A percentile compares a stretch with the other conserved stretches of the same genome.
Conservation (phyloP, 495 filamentous ascomycete genomes). For the Friedmanniomyces simplex region DNA sequence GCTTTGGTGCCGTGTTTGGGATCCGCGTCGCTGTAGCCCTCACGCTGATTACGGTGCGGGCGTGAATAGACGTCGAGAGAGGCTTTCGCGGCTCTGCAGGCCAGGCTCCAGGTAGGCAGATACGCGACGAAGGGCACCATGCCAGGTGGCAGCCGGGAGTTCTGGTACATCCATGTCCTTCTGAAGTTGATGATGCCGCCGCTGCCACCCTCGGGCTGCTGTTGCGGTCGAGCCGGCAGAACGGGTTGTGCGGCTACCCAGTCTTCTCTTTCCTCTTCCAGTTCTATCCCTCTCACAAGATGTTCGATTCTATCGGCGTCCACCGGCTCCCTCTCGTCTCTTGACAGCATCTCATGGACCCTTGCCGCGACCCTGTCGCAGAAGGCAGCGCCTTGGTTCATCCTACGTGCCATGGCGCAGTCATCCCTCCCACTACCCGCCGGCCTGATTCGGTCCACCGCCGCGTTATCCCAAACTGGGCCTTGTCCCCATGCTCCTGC, state of each 20-base stretch:
- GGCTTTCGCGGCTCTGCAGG: slow-evolving; percentile 65
- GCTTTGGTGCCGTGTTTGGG: slow-evolving; percentile 66
- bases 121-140: slow-evolving; percentile 57
- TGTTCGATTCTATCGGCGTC: background rate
- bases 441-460: background rate
- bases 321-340: slow-evolving; percentile 44
- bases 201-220: background rate
- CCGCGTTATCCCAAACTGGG: background rate
- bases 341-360: slow-evolving; percentile 53
- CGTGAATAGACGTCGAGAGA: slow-evolving; percentile 60
- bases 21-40: slow-evolving; percentile 56
- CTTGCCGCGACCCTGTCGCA: slow-evolving; percentile 47
- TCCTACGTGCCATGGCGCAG: slow-evolving; percentile 7
- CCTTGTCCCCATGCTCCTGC: background rate
- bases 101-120: slow-evolving; percentile 56
- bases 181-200: slow-evolving; percentile 44
- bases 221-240: slow-evolving; percentile 6
- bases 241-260: slow-evolving; percentile 42
- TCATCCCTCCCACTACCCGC: background rate
- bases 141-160: slow-evolving; percentile 59
- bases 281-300: slow-evolving; percentile 33
- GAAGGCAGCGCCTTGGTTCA: slow-evolving; percentile 37
- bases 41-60: slow-evolving; percentile 46
- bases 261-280: slow-evolving; percentile 39
- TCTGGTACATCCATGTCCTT: slow-evolving; percentile 70